Base-by-base conservation (phyloP, 768 basidiomycete genomes). In the Phallus indusiatus region DNA sequence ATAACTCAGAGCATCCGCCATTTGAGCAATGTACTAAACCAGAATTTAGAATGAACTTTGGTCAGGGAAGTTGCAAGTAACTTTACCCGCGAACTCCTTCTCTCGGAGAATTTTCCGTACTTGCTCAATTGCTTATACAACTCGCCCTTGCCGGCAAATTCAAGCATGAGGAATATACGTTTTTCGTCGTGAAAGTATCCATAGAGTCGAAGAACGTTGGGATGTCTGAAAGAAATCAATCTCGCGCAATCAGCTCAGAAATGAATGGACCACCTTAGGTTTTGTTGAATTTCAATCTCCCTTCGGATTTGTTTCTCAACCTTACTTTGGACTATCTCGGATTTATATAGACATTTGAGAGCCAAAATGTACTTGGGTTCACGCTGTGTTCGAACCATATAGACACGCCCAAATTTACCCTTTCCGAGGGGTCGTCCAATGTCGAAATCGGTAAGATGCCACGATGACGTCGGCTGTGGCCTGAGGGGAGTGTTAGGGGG, bases 121-220 rank as follows among this genome's bases (percentile, higher is more conserved):
- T 92, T 92, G 65, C 83, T 85, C 55, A 99, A 81, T 65, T 97
- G 94, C 72, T 90, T 95, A 77, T 98, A 98, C 53, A 99, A 78
- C 71, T 99, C 96, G 33, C 96, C 96, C 66, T 94, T 91, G 53
- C 88, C 94, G 0, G 94, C 95, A 68, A 96, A 98, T 69, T 99
- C 96, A 66, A 98, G 83, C 86, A 98, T 95, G 60, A 98, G 79
- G 73, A 97, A 97, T 65, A 99, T 96, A 21, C 95, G 87, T 69
- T 95, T 94, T 69, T 90, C 85, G 71, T 99, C 96, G 74, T 98
- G 94, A 76, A 98, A 98, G 76, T 93, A 97, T 35, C 95, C 94
- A 64, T 97, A 95, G 10, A 98, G 78, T 9, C 95, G 85, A 11
- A 99, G 79, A 66, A 98, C 85, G 70, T 98, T 86, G 0, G 95